Evolutionary conservation across 1,139 yeast genomes (phyloP).

Genomic region (Kodamaea ohmeri): DNA sequence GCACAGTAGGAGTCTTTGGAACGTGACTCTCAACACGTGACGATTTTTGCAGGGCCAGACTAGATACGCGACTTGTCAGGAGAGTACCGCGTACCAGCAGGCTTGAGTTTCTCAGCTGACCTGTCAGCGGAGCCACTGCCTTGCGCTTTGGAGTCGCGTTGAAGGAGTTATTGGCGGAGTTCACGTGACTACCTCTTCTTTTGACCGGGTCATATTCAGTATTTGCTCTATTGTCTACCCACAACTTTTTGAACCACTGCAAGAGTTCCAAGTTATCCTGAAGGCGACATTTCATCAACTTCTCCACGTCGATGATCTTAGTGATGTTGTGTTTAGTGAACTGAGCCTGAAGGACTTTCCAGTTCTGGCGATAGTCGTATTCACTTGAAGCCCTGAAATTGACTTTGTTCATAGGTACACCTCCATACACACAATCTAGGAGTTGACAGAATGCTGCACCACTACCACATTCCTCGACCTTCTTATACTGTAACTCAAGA

Average conservation of each 20-base stretch:
- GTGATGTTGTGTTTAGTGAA: conserved; percentile 71
- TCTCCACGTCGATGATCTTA: conserved; percentile 77
- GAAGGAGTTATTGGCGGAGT: neutral
- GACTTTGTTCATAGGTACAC: conserved; percentile 75
- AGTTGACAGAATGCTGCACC: conserved; percentile 96
- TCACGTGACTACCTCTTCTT: neutral
- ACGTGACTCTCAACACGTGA: too few relatives aligned
- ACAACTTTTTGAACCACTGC: conserved; percentile 85
- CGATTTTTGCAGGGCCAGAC: too few relatives aligned
- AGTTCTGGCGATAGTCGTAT: conserved; percentile 76
- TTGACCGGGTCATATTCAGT: conserved; percentile 63
- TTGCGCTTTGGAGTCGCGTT: neutral
- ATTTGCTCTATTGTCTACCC: conserved; percentile 73
- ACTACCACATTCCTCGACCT: conserved; percentile 90
- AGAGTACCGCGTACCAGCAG: too few relatives aligned
- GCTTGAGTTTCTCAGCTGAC: neutral
- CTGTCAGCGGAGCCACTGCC: neutral
- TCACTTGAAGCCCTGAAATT: conserved; percentile 64
- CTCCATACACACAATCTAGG: conserved; percentile 79
- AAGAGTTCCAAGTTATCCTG: conserved; percentile 92
- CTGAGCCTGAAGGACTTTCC: conserved; percentile 77
- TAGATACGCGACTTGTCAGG: too few relatives aligned
- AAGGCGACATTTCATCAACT: conserved; percentile 78
- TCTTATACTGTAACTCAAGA: conserved; percentile 61
- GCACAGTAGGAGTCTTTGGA: too few relatives aligned